phyloP scores from a whole-genome alignment of 106 monocot species.

The Apostasia shenzhenica region DNA sequence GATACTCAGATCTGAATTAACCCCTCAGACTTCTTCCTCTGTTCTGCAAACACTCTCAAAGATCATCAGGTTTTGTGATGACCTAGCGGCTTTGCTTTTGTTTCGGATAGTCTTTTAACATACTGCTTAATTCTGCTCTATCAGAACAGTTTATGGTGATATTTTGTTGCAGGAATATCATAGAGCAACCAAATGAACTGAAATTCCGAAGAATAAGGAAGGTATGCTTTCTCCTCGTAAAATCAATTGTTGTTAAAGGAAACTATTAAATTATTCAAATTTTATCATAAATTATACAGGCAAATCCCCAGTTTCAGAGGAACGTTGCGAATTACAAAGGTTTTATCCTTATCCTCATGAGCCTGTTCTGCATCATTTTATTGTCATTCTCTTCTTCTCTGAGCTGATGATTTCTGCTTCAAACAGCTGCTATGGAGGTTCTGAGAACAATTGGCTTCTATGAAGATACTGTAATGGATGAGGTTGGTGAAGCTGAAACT shows the following conservation, averaged over 20 bases:
- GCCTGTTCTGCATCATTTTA: background rate
- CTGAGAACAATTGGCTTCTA: constrained; percentile 66
- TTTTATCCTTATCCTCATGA: constrained; percentile 2
- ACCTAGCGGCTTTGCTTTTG: background rate
- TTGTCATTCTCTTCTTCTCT: background rate
- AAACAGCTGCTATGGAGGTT: constrained; percentile 91
- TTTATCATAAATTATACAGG: constrained; percentile 27
- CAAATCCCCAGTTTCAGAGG: constrained; percentile 74
- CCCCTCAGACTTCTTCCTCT: constrained; percentile 35
- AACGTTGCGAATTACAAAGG: constrained; percentile 75
- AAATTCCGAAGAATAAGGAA: constrained; percentile 76
- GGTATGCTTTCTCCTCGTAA: constrained; percentile 20
- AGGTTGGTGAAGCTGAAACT: constrained; percentile 54
- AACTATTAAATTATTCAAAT: background rate
- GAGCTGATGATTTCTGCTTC: constrained; percentile 1
- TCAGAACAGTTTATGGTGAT: background rate
- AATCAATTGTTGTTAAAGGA: no score
- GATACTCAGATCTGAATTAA: constrained; percentile 45
- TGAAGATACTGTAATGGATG: constrained; percentile 54
- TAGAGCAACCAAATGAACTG: constrained; percentile 64
- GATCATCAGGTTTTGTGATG: constrained; percentile 58
- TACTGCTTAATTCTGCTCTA: background rate
- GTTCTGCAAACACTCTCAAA: constrained; percentile 69
- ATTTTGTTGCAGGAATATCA: constrained; percentile 59
- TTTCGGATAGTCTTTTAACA: background rate